Conservation (phyloP, 768 basidiomycete species). For the Brasilioporus rufonigricans region DNA sequence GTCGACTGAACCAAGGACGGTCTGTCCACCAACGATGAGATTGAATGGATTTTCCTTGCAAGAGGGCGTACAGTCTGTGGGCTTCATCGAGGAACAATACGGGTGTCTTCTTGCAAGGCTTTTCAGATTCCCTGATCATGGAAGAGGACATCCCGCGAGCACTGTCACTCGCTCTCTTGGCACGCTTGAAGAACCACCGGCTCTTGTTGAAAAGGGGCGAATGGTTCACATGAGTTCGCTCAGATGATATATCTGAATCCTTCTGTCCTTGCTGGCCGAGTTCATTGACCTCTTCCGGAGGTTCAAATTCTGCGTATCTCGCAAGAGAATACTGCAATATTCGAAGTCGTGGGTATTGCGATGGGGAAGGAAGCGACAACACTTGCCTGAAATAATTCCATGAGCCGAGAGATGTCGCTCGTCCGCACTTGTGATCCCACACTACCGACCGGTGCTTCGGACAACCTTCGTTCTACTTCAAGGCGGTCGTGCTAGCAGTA, state of each 20-base stretch:
- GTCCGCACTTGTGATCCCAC: constrained; percentile 58
- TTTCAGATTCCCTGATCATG: constrained; percentile 32
- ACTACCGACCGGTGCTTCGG: constrained; percentile 41
- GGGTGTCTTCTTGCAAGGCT: constrained; percentile 63
- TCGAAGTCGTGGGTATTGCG: neutral
- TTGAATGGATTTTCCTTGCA: neutral
- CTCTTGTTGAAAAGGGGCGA: constrained; percentile 27
- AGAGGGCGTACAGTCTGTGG: constrained; percentile 63
- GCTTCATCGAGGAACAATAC: constrained; percentile 86
- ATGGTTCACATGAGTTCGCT: constrained; percentile 41
- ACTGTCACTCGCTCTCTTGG: constrained; percentile 25
- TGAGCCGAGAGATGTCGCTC: constrained; percentile 76
- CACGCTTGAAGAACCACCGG: constrained; percentile 30
- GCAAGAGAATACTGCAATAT: constrained; percentile 57
- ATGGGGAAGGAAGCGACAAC: neutral
- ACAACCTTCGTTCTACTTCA: constrained; percentile 61
- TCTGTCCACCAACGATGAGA: constrained; percentile 34
- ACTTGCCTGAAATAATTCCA: constrained; percentile 78
- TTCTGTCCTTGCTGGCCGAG: constrained; percentile 25
- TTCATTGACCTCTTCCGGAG: constrained; percentile 31
- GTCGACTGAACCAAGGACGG: constrained; percentile 73
- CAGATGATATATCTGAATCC: constrained; percentile 36
- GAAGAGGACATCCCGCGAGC: constrained; percentile 34
- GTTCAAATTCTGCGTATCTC: constrained; percentile 70
- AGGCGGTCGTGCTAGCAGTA: constrained; percentile 68